Percentiles rank a stretch among this genome's conserved stretches.
phyloP scores from a whole-genome alignment of 202 grass and related monocot species.

The Zoysia matrella region DNA sequence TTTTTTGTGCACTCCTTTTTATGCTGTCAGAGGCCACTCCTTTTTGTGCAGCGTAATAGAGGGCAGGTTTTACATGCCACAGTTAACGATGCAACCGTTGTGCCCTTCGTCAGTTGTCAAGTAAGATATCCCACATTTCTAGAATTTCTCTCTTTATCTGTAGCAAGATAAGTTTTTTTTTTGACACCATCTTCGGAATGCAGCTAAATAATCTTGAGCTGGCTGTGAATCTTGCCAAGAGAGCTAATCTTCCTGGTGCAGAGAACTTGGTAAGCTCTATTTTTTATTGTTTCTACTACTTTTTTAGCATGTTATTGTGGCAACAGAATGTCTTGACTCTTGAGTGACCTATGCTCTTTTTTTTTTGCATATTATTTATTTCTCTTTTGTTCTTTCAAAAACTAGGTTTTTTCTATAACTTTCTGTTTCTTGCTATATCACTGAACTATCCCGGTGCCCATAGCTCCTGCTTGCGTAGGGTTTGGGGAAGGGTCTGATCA shows the following conservation, averaged over 20 bases:
- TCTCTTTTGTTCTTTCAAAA: not conserved
- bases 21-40: constrained; percentile 70
- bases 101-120: constrained; percentile 75
- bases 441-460: not conserved
- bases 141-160: constrained; percentile 2
- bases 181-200: constrained; percentile 30
- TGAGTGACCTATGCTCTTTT: not conserved
- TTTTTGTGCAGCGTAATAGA: no score
- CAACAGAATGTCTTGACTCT: not conserved
- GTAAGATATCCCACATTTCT: constrained; percentile 46
- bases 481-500: no score
- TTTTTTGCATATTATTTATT: constrained; percentile 11
- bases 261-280: constrained; percentile 51
- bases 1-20: constrained; percentile 27
- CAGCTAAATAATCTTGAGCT: constrained; percentile 91
- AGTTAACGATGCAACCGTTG: constrained; percentile 88
- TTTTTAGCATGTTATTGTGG: constrained; percentile 2
- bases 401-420: not conserved
- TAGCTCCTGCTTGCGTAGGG: no score
- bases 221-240: constrained; percentile 85
- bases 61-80: constrained; percentile 96
- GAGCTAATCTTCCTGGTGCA: no score
- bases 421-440: constrained; percentile 10
- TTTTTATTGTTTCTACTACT: constrained; percentile 44
- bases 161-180: not conserved